Evolutionary conservation across 2,329 filamentous ascomycete species (phyloP), one percentile per base, ranked within the genome.

Genomic region (Cytospora chrysosperma): DNA sequence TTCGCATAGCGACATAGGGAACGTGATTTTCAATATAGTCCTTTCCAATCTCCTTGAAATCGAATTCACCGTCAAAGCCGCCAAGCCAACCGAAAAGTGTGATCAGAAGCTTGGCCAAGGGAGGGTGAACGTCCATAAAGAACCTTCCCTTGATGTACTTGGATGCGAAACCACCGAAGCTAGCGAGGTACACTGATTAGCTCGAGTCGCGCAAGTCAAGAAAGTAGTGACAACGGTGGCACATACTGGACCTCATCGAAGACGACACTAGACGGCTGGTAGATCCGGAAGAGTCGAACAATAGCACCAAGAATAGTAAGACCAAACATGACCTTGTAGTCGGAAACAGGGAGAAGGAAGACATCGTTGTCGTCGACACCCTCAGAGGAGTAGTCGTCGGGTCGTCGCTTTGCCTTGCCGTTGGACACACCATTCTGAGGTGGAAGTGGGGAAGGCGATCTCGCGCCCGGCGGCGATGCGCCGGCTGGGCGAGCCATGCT

Each of bases 91-190:
- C 95, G 68, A 93, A 93, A 65, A 99, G 86, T 59, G 95, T 96
- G 72, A 99, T 94, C 70, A 99, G 88, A 75, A 99, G 87, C 82
- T 99, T 99, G 69, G 95, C 95, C 65, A 99, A 84, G 53, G 95
- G 95, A 34, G 95, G 95, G 75, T 99, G 95, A n/a, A 99, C 95
- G 75, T 99, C 95, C 95, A 99, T 99, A 78, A 99, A 99, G 85
- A 99, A 99, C 75, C 85, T 90, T 73, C 95, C 95, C 83, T 99
- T 98, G 84, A 99, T 98, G 78, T 99, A 99, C 78, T 99, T 99
- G 71, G 91, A 92, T 68, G 95, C 95, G 75, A 99, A 99, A 56
- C 95, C 95, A 76, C 95, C 95, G 76, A 99, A 99, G 79, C 93
- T 97, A 72, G 68, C 67, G 43, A 32, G 30, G 32, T 6, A 27